Conservation (phyloP, 1,284 basidiomycete genomes). For the Erythrobasidium hasegawianum region DNA sequence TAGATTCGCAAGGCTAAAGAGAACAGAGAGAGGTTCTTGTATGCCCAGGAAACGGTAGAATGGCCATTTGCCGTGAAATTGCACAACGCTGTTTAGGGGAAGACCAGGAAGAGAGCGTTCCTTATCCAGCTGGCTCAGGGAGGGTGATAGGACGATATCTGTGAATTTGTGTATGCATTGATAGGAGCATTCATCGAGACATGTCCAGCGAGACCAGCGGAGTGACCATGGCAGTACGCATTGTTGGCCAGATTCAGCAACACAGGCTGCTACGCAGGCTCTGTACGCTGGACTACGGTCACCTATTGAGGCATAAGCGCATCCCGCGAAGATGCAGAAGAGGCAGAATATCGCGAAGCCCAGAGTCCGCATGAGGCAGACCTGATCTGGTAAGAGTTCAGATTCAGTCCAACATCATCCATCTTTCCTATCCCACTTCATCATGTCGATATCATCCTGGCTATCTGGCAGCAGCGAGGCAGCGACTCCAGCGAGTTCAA, state of each 20-base stretch:
- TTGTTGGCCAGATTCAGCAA: slow-evolving; percentile 34
- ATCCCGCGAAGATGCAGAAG: not conserved
- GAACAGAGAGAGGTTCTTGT: slow-evolving; percentile 90
- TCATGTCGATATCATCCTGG: too few species aligned
- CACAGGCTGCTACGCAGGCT: slow-evolving; percentile 56
- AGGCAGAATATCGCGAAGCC: not conserved
- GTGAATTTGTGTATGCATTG: slow-evolving; percentile 81
- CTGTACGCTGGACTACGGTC: slow-evolving; percentile 60
- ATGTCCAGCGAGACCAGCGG: slow-evolving; percentile 61
- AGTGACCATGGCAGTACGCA: slow-evolving; percentile 56
- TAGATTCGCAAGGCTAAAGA: slow-evolving; percentile 82
- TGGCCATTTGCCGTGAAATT: slow-evolving; percentile 96
- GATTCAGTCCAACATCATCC: too few species aligned
- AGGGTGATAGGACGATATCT: slow-evolving; percentile 55
- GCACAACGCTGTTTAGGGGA: slow-evolving; percentile 49
- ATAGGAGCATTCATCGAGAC: slow-evolving; percentile 83
- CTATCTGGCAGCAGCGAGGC: too few species aligned
- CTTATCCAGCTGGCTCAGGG: not conserved
- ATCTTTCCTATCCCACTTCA: too few species aligned
- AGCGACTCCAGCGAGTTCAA: slow-evolving; percentile 14
- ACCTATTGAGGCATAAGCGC: slow-evolving; percentile 49
- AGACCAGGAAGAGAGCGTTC: slow-evolving; percentile 41
- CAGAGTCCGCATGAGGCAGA: too few species aligned
- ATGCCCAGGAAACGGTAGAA: slow-evolving; percentile 75
- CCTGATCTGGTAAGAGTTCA: too few species aligned